Conservation (phyloP, 2,329 filamentous ascomycete species). For the Tolypocladium capitatum region DNA sequence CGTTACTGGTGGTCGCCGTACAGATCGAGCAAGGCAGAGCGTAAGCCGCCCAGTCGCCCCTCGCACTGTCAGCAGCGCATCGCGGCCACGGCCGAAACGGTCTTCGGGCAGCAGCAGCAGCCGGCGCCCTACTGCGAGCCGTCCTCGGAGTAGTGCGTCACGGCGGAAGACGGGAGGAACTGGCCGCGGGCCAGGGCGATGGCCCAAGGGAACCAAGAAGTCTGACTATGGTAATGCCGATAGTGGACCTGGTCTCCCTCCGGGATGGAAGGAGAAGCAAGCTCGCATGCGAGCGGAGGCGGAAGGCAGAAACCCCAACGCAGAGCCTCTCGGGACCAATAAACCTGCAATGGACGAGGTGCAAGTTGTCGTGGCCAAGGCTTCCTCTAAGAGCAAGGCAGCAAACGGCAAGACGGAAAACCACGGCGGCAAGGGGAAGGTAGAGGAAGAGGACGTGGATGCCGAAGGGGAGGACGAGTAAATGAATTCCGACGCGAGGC, state of each 20-base stretch:
- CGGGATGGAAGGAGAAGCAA: conserved; percentile 33
- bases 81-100: conserved; percentile 28
- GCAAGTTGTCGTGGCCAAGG: conserved; percentile 15
- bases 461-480: conserved; percentile 21
- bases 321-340: conserved; percentile 7
- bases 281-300: conserved; percentile 6
- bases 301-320: conserved; percentile 7
- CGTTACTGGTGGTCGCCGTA: conserved; percentile 34
- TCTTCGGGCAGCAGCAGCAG: conserved; percentile 15
- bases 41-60: conserved; percentile 24
- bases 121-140: conserved; percentile 18
- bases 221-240: conserved; percentile 54
- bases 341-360: conserved; percentile 19
- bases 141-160: conserved; percentile 27
- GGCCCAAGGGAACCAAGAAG: conserved; percentile 57
- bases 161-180: conserved; percentile 48
- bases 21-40: conserved; percentile 30
- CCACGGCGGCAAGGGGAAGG: neutral
- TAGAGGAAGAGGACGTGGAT: conserved; percentile 16
- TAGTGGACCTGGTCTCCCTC: conserved; percentile 50
- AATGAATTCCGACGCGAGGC: neutral
- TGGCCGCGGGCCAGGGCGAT: conserved; percentile 49
- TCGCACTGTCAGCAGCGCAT: conserved; percentile 20
- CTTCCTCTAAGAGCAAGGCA: conserved; percentile 8
- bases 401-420: conserved; percentile 6